These are phyloP conservation scores for Prunus armeniaca DNA, from an alignment of 306 rosid species.

Conservation along the genomic window DNA sequence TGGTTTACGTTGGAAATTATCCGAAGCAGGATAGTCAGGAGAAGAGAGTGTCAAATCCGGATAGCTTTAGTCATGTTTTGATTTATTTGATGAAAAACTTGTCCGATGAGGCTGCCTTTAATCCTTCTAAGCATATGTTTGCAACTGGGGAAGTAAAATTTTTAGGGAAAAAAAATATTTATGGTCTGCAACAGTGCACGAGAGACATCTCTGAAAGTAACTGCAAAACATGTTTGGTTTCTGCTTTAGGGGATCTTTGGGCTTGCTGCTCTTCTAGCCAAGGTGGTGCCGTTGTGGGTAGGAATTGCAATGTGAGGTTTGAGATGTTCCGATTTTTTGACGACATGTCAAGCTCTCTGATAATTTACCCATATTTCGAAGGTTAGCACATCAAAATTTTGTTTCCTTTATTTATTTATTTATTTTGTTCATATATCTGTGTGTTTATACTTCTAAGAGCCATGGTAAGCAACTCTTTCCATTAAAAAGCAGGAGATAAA, in stretches of 20 bases:
- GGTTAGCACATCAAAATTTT: conserved; percentile 13
- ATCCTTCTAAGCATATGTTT: conserved; percentile 35
- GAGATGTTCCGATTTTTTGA: conserved; percentile 30
- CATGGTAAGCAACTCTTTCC: not conserved
- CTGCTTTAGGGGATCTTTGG: conserved; percentile 36
- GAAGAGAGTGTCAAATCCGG: conserved; percentile 27
- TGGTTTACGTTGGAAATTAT: conserved; percentile 41
- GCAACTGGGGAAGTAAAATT: conserved; percentile 34
- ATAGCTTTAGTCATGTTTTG: conserved; percentile 11
- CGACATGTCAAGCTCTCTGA: conserved; percentile 14
- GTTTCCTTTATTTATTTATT: not conserved
- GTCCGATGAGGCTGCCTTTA: conserved; percentile 27
- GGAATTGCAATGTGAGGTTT: conserved; percentile 48
- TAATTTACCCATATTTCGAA: conserved; percentile 27
- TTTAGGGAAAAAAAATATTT: conserved; percentile 25
- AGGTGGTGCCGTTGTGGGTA: conserved; percentile 40
- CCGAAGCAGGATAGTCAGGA: conserved; percentile 7
- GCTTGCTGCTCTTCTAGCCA: conserved; percentile 28
- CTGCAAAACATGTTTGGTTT: conserved; percentile 39
- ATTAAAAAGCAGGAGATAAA: conserved; percentile 22
- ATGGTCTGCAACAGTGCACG: conserved; percentile 62
- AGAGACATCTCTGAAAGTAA: conserved; percentile 30
- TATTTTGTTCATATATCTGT: not conserved
- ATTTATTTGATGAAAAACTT: conserved; percentile 30
- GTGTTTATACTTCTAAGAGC: no score